Base-by-base conservation (phyloP, 2,329 filamentous ascomycete genomes). In the Colletotrichum nymphaeae region DNA sequence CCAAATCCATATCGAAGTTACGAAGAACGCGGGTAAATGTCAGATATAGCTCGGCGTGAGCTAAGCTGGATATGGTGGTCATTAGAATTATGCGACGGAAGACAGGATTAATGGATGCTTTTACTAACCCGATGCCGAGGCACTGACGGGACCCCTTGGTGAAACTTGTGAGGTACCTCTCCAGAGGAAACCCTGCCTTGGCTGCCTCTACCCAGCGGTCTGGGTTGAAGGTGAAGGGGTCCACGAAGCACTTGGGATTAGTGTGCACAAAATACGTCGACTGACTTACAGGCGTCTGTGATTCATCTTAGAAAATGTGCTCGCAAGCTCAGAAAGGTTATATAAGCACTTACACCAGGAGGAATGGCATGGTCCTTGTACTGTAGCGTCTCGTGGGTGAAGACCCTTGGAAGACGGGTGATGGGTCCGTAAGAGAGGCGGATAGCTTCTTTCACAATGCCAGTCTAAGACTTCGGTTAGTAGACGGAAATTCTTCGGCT, bases 281-380 rank as follows among this genome's bases (percentile, higher is more conserved):
- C 67, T 63, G 65, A 64, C 78, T 78, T 22, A 78, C 58, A 8
- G 77, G 77, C 24, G 75, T 77, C 76, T 78, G 37, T 55, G 11
- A 35, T 58, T 35, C 16, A 12, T 32, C 32, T 26, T n/a, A 24
- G 37, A 49, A 57, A 63, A 12, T 28, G 7, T 28, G 26, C 42
- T 59, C 24, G 22, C 7, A 65, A 42, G 28, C 28, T 16, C 56
- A 35, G 26, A 28, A 59, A 35, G 56, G 24, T 35, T 4, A 19
- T 19, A n/a, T 4, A 46, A 55, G 19, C 19, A 73, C 78, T 58
- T 79, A 81, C 80, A 3, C 78, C 77, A 5, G 80, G 77, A 1
- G 81, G 80, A 62, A 83, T 82, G 3, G 70, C 72, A 76, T 77
- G 80, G 63, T 81, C 75, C 16, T 78, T 78, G 72, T 81, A 82